Conservation (phyloP, 2,329 filamentous ascomycete genomes). For the Leptographium procerum region DNA sequence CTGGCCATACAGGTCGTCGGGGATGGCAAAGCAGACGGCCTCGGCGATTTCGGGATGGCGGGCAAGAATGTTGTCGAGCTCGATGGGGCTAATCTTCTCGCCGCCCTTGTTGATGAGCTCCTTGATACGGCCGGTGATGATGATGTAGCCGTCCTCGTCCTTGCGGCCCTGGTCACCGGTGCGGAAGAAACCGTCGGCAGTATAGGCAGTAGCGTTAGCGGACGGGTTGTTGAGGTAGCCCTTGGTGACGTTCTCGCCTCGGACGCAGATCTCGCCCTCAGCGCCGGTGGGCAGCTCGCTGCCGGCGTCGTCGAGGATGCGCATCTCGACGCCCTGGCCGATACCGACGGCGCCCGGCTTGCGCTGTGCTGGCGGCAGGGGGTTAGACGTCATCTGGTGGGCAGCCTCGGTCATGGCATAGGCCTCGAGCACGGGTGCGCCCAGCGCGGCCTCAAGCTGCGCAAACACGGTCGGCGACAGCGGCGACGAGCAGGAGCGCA, state of each 20-base stretch:
- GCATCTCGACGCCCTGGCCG: slow-evolving; percentile 72
- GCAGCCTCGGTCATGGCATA: slow-evolving; percentile 91
- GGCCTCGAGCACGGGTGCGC: slow-evolving; percentile 74
- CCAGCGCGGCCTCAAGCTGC: slow-evolving; percentile 63
- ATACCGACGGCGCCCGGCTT: slow-evolving; percentile 75
- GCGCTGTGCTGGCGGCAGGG: slow-evolving; percentile 57
- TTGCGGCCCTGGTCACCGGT: slow-evolving; percentile 78
- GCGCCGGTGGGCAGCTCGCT: slow-evolving; percentile 55
- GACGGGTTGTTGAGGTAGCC: slow-evolving; percentile 75
- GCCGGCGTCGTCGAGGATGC: slow-evolving; percentile 61
- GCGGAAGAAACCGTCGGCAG: slow-evolving; percentile 68
- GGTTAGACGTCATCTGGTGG: slow-evolving; percentile 74
- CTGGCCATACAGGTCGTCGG: slow-evolving; percentile 74
- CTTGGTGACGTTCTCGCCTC: slow-evolving; percentile 70
- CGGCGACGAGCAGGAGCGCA: slow-evolving; percentile 77
- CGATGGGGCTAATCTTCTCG: slow-evolving; percentile 82
- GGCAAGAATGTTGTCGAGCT: slow-evolving; percentile 74
- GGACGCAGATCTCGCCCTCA: slow-evolving; percentile 75
- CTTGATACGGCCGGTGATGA: slow-evolving; percentile 87
- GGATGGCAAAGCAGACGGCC: slow-evolving; percentile 73
- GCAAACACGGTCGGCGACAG: slow-evolving; percentile 73
- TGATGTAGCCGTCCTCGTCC: slow-evolving; percentile 69
- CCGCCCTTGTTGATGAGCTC: slow-evolving; percentile 86
- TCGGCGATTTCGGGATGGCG: slow-evolving; percentile 62
- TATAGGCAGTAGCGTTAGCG: slow-evolving; percentile 66